Evolutionary conservation across 2,329 filamentous ascomycete genomes (phyloP), one percentile per base, ranked within the genome.

Genomic region (Pezicula radicicola): DNA sequence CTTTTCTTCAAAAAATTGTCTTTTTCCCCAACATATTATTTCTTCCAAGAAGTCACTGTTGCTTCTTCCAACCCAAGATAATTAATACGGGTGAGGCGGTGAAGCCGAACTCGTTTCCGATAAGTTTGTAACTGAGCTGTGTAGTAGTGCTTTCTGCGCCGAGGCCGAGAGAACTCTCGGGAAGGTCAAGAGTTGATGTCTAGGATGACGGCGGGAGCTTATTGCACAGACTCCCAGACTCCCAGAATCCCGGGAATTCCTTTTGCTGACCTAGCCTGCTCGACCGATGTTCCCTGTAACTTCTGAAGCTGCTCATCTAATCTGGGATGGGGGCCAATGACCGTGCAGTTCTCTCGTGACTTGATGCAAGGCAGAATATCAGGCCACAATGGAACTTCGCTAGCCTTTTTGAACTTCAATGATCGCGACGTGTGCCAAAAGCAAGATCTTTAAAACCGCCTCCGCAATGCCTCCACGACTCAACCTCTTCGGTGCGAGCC

Each of bases 381-480:
- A 47, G 16, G 45, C 28, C 30, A 19, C 30, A 36, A 21, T 19
- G 18, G 37, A 8, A 16, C 10, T 13, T 25, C 46, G 28, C 46
- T 39, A 18, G 27, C 18, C 27, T 16, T 51, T 44, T 33, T 42
- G 48, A 42, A 15, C 36, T 40, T 25, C n/a, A 19, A 46, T 16
- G 18, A 47, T n/a, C 21, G 36, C 48, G 27, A 44, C 44, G 42
- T 51, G 30, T 45, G 46, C 36, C 18, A 40, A 19, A 25, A 39
- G 39, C 36, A 27, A 48, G 25, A 41, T 27, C 33, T n/a, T 19
- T 15, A n/a, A 27, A 54, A 51, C 53, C 50, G 51, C 21, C 51
- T 54, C 48, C 56, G 67, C 54, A 51, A 85, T 85, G 81, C 75
- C 80, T 60, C 75, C 81, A 52, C 73, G 79, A 68, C 68, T 81